Percentiles rank a stretch among this genome's conserved stretches.
These are phyloP conservation scores for Phytopythium cucurbitacearum DNA, from an alignment of 352 stramenopile genomes.

Conservation along the genomic window DNA sequence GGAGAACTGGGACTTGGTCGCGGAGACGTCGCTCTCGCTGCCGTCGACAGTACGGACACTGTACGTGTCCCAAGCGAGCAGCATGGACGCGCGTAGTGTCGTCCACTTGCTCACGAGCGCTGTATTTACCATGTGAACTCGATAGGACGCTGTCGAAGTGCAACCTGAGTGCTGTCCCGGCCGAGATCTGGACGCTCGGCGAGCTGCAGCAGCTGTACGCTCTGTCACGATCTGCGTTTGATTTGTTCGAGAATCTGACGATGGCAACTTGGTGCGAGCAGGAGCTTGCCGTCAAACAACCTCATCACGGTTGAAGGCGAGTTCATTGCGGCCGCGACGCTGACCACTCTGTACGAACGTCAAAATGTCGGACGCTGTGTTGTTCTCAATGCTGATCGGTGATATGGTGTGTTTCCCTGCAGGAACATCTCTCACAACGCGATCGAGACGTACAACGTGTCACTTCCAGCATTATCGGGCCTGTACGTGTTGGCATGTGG, in stretches of 20 bases:
- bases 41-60: conserved; percentile 45
- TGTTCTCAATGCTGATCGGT: not conserved
- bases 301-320: conserved; percentile 24
- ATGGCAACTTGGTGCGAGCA: conserved; percentile 6
- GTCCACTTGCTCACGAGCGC: not conserved
- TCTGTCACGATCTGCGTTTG: too few relatives aligned
- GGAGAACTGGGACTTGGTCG: conserved; percentile 59
- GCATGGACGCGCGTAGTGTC: conserved; percentile 1
- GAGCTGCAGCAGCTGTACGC: conserved; percentile 38
- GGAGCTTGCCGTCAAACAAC: conserved; percentile 45
- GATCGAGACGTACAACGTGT: conserved; percentile 29
- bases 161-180: conserved; percentile 33
- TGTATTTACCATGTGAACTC: not conserved
- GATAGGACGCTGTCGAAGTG: conserved; percentile 42
- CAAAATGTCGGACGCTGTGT: not conserved
- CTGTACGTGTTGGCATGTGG: conserved; percentile 26
- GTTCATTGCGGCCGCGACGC: conserved; percentile 21
- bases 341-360: conserved; percentile 35
- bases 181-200: conserved; percentile 35
- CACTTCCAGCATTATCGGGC: conserved; percentile 26
- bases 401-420: not conserved
- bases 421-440: conserved; percentile 55
- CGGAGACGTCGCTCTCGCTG: conserved; percentile 31
- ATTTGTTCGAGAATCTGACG: not conserved
- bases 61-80: conserved; percentile 16